phyloP scores from a whole-genome alignment of 78 protist genomes.

The Diacronema lutheri region DNA sequence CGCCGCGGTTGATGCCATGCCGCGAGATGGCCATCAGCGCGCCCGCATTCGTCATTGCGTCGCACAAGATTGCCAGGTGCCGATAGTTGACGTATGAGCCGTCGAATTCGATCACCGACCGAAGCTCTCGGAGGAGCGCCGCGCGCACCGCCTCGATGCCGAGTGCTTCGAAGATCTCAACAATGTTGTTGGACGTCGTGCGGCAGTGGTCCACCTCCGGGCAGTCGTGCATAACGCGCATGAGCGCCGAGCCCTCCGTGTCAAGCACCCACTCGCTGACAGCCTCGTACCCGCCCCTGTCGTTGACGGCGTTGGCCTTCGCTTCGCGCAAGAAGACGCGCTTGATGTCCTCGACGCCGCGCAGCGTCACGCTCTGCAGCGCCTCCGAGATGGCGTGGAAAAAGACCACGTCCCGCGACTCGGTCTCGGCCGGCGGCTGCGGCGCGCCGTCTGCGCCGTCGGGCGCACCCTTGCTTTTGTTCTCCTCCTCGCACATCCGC shows the following conservation, averaged over 20 bases:
- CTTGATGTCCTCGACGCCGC: slow-evolving; percentile 82
- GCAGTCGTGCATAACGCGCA: slow-evolving; percentile 65
- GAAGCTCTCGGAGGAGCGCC: slow-evolving; percentile 84
- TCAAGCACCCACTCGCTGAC: slow-evolving; percentile 54
- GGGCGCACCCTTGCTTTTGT: background rate
- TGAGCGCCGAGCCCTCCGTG: slow-evolving; percentile 60
- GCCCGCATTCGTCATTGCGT: slow-evolving; percentile 96
- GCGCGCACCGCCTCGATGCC: slow-evolving; percentile 98
- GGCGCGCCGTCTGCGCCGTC: slow-evolving; percentile 1
- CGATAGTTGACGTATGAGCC: slow-evolving; percentile 98
- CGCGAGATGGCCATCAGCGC: slow-evolving; percentile 93
- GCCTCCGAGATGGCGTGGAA: slow-evolving; percentile 61
- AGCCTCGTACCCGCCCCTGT: slow-evolving; percentile 13
- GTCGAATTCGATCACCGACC: slow-evolving; percentile 79
- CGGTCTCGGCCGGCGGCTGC: too few relatives aligned
- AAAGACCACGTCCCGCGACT: slow-evolving; percentile 63
- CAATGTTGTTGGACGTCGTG: slow-evolving; percentile 88
- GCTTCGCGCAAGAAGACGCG: slow-evolving; percentile 58
- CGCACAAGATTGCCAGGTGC: slow-evolving; percentile 92
- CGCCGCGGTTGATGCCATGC: slow-evolving; percentile 95
- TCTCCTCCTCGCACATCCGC: background rate
- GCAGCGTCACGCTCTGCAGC: slow-evolving; percentile 69
- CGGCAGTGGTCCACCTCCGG: slow-evolving; percentile 79
- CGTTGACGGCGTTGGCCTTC: background rate
- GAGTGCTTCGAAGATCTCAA: slow-evolving; percentile 81